Conservation (phyloP, 2,329 filamentous ascomycete species). For the Aureobasidium lini region DNA sequence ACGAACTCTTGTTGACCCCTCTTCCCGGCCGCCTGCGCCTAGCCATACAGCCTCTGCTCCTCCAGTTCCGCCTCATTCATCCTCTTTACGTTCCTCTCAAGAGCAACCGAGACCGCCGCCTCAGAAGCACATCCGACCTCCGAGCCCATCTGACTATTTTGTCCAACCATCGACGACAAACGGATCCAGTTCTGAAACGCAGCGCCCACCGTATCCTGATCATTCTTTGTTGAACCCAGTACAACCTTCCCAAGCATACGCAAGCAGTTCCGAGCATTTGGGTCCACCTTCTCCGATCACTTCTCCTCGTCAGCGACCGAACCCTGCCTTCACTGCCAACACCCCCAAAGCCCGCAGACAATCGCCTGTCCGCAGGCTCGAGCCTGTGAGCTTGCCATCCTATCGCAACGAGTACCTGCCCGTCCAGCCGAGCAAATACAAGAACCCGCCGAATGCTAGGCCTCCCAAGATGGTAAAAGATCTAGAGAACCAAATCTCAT, state of each 20-base stretch:
- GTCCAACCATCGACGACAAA: constrained; percentile 10
- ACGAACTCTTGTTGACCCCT: constrained; percentile 23
- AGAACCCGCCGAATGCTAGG: constrained; percentile 21
- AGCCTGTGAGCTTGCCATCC: constrained; percentile 24
- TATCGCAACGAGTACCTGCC: constrained; percentile 47
- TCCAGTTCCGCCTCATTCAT: constrained; percentile 7
- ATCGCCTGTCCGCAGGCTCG: constrained; percentile 12
- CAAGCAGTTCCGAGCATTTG: constrained; percentile 8
- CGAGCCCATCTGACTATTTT: constrained; percentile 13
- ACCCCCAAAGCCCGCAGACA: constrained; percentile 11
- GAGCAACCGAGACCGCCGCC: neutral
- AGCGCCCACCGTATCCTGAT: constrained; percentile 25
- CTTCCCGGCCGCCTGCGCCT: neutral
- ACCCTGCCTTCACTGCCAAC: constrained; percentile 1
- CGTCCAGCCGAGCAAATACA: constrained; percentile 26
- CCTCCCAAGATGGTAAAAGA: constrained; percentile 18
- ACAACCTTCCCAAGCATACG: constrained; percentile 2
- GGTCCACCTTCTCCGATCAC: constrained; percentile 10
- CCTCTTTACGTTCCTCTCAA: neutral
- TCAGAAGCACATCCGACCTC: constrained; percentile 20
- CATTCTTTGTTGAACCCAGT: constrained; percentile 21
- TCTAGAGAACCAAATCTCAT: neutral
- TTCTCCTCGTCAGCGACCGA: neutral
- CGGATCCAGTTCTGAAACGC: neutral
- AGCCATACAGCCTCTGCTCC: neutral